Evolutionary conservation across 345 rosid species (phyloP).

Genomic region (Theobroma cacao): DNA sequence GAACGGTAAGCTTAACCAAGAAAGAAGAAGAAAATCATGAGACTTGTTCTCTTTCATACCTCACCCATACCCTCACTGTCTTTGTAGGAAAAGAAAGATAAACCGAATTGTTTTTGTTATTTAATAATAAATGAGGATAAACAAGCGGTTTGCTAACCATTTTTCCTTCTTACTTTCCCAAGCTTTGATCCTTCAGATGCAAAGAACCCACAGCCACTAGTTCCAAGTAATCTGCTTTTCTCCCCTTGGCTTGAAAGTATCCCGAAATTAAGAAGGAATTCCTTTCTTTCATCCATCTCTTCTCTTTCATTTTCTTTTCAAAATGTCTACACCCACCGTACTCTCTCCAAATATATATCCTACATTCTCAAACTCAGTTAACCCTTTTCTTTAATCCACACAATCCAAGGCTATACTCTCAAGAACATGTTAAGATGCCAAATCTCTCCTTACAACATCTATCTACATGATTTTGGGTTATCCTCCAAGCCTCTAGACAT

Average conservation of each 20-base stretch:
- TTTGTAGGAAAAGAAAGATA: not conserved
- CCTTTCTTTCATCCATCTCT: not conserved
- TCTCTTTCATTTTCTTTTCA: not conserved
- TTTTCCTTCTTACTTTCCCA: not conserved
- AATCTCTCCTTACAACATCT: not conserved
- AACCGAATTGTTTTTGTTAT: not conserved
- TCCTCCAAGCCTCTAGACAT: not conserved
- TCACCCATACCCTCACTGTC: not conserved
- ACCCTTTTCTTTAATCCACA: conserved; percentile 3
- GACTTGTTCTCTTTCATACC: not conserved
- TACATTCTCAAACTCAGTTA: not conserved
- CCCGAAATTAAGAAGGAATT: conserved; percentile 2
- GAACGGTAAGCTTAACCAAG: not conserved
- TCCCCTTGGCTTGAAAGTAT: not conserved
- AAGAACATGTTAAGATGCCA: not conserved
- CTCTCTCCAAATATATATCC: not conserved
- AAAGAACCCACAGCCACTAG: not conserved
- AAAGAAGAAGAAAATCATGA: not conserved
- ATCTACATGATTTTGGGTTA: not conserved
- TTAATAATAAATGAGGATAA: not conserved
- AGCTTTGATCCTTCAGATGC: not conserved
- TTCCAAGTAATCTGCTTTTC: not conserved
- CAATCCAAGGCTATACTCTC: not conserved
- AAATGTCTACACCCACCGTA: not conserved
- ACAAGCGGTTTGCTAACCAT: not conserved